Evolutionary conservation across 2,329 filamentous ascomycete genomes (phyloP).

Genomic region (Clonostachys sp.): DNA sequence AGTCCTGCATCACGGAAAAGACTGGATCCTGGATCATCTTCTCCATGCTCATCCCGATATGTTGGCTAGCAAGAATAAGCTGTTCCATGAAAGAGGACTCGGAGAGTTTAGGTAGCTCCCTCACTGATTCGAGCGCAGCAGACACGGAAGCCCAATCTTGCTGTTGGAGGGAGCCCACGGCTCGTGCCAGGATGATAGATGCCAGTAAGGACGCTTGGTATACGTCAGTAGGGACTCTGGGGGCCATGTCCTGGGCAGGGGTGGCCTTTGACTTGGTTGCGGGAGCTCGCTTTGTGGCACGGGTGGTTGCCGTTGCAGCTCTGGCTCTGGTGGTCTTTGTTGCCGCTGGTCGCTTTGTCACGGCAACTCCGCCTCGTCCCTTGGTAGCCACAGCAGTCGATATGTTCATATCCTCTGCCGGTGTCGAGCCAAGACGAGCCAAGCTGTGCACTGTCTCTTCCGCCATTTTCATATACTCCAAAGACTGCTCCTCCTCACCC

Average conservation of each 20-base stretch:
- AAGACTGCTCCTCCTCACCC: conserved; percentile 36
- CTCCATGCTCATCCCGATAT: conserved; percentile 64
- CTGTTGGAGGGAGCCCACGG: conserved; percentile 38
- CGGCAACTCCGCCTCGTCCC: conserved; percentile 1
- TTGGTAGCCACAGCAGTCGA: conserved; percentile 7
- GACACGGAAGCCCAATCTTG: conserved; percentile 56
- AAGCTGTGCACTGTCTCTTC: conserved; percentile 29
- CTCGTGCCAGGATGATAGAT: conserved; percentile 28
- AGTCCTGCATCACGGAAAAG: conserved; percentile 87
- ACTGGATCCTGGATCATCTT: conserved; percentile 76
- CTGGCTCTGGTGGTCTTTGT: conserved; percentile 8
- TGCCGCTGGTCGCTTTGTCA: conserved; percentile 2
- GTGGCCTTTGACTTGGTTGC: neutral
- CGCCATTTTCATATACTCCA: conserved; percentile 38
- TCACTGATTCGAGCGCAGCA: conserved; percentile 45
- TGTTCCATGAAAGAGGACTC: conserved; percentile 41
- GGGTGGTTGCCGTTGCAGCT: conserved; percentile 4
- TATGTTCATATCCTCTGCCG: conserved; percentile 3
- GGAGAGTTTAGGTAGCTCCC: conserved; percentile 33
- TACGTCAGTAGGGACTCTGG: conserved; percentile 18
- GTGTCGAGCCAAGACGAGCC: conserved; percentile 22
- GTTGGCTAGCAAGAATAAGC: conserved; percentile 62
- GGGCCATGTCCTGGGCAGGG: conserved; percentile 10
- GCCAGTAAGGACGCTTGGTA: conserved; percentile 29
- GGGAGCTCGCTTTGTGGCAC: conserved; percentile 1